Base-by-base conservation (phyloP, 495 filamentous ascomycete species). In the Penicillium waksmanii region DNA sequence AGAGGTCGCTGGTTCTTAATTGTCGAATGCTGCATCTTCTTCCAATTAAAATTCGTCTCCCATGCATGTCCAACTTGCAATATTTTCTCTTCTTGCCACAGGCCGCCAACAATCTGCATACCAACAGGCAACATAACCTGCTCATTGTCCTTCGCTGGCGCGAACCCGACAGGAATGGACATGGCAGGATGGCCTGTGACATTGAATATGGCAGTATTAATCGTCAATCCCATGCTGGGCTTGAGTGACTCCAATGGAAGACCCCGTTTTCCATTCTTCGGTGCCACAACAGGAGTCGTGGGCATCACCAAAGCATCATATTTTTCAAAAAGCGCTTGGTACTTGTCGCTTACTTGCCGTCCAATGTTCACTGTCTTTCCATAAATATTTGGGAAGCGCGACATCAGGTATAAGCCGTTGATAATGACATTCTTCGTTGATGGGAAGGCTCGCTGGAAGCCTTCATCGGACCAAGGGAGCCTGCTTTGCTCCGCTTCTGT, bases 141-240 rank as follows among this genome's bases (percentile, higher is more conserved):
- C 1, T 66, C 54, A 51, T 81, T 74, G 10, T 81, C 80, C 42
- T 65, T 67, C 0, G 78, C 73, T 1, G 74, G 66, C 6, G 76
- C 73, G 60, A 81, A 77, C 0, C 84, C 84, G 44, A 84, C 71
- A 0, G 85, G 85, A 19, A 87, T 69, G 3, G 78, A 79, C 49
- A 88, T 60, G 1, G 81, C 84, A 0, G 85, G 84, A 66, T 86
- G 85, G 0, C 84, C 84, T 0, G 83, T 82, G 21, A 75, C 70
- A 70, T 88, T 81, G 58, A 86, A 85, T 13, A 79, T 72, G 35
- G 79, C 77, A 6, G 84, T 87, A 57, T 87, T 86, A 18, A 74
- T 75, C 2, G 81, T 78, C 34, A 82, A 58, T 0, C 82, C 81
- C 52, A 75, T 73, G 17, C 76, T 74, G 18, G 73, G 72, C 15